Percentiles rank a stretch among this genome's conserved stretches.
These are phyloP conservation scores for Globisporangium radiosum DNA, from an alignment of 352 stramenopile genomes.

Conservation along the genomic window DNA sequence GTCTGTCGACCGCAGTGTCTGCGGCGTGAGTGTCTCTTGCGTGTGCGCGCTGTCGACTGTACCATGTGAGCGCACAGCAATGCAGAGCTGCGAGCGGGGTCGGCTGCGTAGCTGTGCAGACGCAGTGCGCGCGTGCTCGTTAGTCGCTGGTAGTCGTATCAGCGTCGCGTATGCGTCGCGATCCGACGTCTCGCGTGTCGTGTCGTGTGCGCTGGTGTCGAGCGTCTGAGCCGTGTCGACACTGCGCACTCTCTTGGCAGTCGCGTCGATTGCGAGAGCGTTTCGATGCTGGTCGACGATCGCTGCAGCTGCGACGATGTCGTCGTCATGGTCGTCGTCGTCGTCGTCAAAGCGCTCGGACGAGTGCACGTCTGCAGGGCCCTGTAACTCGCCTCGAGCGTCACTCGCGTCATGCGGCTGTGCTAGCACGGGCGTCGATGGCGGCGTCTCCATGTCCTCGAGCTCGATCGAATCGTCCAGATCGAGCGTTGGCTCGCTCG, in stretches of 20 bases:
- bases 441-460: conserved; percentile 21
- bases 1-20: conserved; percentile 7
- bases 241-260: not conserved
- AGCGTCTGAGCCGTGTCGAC: no score
- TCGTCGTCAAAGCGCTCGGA: not conserved
- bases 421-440: no score
- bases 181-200: no score
- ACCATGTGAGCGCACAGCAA: conserved; percentile 6
- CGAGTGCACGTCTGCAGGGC: no score
- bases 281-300: not conserved
- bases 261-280: not conserved
- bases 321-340: conserved; percentile 8
- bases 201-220: no score
- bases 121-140: no score
- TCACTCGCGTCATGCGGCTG: not conserved
- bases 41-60: conserved; percentile 7
- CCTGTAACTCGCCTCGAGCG: conserved; percentile 1
- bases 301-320: conserved; percentile 2
- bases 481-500: not conserved
- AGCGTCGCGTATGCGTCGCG: no score
- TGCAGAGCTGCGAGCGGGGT: conserved; percentile 2
- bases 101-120: no score
- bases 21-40: conserved; percentile 2
- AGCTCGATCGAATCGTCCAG: conserved; percentile 14
- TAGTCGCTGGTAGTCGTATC: no score